Percentiles rank a stretch among this genome's conserved stretches.
Evolutionary conservation across 1,284 basidiomycete species (phyloP).

Genomic region (Chondrostereum purpureum): DNA sequence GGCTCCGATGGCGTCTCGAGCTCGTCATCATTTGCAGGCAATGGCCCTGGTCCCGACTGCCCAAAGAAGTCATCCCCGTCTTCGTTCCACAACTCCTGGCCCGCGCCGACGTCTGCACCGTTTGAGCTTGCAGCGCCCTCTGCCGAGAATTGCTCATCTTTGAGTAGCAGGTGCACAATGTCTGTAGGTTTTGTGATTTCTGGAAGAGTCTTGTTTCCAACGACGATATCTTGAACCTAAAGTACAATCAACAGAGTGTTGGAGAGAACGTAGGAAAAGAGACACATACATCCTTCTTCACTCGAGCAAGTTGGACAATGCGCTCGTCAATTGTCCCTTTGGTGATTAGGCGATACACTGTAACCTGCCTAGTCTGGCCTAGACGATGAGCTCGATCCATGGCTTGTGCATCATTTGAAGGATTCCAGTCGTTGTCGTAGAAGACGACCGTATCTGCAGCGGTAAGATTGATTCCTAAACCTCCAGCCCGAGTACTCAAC

Average conservation of each 20-base stretch:
- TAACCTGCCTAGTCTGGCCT: slow-evolving; percentile 98
- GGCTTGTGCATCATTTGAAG: slow-evolving; percentile 97
- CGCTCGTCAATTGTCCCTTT: slow-evolving; percentile 98
- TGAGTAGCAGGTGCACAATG: slow-evolving; percentile 92
- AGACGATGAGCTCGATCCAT: slow-evolving; percentile 99
- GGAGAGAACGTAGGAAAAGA: slow-evolving; percentile 2
- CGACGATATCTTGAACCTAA: slow-evolving; percentile 98
- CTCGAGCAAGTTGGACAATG: slow-evolving; percentile 89
- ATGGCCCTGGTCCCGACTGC: slow-evolving; percentile 37
- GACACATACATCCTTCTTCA: slow-evolving; percentile 89
- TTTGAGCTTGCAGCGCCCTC: slow-evolving; percentile 36
- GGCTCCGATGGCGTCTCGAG: too few relatives aligned
- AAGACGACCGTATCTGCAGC: slow-evolving; percentile 98
- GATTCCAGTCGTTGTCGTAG: slow-evolving; percentile 99
- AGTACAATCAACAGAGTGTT: too few relatives aligned
- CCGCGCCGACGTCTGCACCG: slow-evolving; percentile 23
- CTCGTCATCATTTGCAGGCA: too few relatives aligned
- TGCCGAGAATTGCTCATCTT: slow-evolving; percentile 84
- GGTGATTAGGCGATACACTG: slow-evolving; percentile 95
- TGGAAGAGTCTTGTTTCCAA: slow-evolving; percentile 92
- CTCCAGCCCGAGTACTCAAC: slow-evolving; percentile 94
- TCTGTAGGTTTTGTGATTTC: slow-evolving; percentile 94
- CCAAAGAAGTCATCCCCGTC: slow-evolving; percentile 82
- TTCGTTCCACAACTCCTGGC: slow-evolving; percentile 60
- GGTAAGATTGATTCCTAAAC: slow-evolving; percentile 96